Percentiles rank a stretch among this genome's conserved stretches.
Conservation (phyloP, 345 rosid species). For the Sisymbrium altissimum region DNA sequence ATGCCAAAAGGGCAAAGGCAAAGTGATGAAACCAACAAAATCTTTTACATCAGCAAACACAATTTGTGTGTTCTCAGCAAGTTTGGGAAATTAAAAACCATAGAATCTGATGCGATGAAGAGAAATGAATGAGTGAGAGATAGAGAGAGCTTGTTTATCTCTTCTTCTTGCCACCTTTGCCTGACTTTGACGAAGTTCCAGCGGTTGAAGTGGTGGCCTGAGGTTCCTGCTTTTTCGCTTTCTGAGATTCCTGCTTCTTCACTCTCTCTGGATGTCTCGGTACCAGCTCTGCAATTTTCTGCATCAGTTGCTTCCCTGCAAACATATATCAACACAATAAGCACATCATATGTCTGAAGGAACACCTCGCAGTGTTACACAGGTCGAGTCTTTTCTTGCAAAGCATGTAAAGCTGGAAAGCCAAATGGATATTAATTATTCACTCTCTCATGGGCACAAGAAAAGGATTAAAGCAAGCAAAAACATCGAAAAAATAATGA, state of each 20-base stretch:
- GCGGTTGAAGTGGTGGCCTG: conserved; percentile 49
- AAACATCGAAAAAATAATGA: background rate
- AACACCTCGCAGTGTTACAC: background rate
- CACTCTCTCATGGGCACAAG: background rate
- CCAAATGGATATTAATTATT: too few species aligned
- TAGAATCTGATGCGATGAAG: background rate
- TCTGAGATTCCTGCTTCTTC: conserved; percentile 75
- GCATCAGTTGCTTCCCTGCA: conserved; percentile 87
- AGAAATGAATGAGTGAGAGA: background rate
- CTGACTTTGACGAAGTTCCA: conserved; percentile 49
- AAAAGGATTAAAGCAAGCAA: background rate
- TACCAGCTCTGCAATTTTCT: conserved; percentile 81
- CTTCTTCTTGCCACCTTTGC: conserved; percentile 85
- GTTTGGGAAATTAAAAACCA: background rate
- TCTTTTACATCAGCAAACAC: conserved; percentile 1
- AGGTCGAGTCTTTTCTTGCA: background rate
- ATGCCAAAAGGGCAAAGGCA: background rate
- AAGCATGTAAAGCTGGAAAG: conserved; percentile 7
- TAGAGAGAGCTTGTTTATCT: conserved; percentile 37
- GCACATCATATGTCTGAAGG: background rate
- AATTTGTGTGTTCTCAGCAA: background rate
- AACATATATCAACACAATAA: background rate
- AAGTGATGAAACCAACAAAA: background rate
- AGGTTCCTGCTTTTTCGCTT: conserved; percentile 76
- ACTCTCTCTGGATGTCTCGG: conserved; percentile 83